Conservation (phyloP, 352 stramenopile genomes). For the Globisporangium emineosum region DNA sequence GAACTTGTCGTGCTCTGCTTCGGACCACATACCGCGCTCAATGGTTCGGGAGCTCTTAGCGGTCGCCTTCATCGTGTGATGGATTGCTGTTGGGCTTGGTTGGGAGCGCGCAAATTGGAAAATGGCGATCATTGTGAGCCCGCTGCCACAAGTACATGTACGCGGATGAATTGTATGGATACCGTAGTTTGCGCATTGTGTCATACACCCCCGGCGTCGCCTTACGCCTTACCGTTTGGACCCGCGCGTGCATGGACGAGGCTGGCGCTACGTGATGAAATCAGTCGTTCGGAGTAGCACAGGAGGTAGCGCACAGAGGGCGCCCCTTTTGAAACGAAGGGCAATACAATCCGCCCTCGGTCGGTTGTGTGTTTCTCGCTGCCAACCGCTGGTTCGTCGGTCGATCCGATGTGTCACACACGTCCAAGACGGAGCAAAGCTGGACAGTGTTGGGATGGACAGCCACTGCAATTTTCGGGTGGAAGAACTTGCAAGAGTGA, state of each 20-base stretch:
- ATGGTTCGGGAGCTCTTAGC: background rate
- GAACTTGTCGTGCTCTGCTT: constrained; percentile 34
- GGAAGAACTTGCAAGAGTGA: no score
- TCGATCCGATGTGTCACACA: background rate
- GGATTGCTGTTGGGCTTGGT: background rate
- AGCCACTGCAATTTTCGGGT: background rate
- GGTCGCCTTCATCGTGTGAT: background rate
- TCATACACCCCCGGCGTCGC: background rate
- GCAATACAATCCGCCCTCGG: background rate
- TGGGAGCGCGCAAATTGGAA: constrained; percentile 1
- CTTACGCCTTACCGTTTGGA: background rate
- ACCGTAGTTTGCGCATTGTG: background rate
- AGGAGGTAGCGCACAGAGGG: background rate
- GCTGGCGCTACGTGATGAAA: background rate
- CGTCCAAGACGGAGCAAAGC: background rate
- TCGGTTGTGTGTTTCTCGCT: background rate
- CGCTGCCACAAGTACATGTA: background rate
- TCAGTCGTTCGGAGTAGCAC: background rate
- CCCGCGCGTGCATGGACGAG: background rate
- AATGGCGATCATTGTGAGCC: background rate
- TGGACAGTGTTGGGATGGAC: background rate
- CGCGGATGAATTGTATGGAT: no score
- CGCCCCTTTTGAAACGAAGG: background rate
- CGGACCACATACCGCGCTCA: constrained; percentile 21
- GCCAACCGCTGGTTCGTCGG: background rate